Evolutionary conservation across 2,329 filamentous ascomycete genomes (phyloP), one percentile per base, ranked within the genome.

Genomic region (Basipetospora chlamydospora): DNA sequence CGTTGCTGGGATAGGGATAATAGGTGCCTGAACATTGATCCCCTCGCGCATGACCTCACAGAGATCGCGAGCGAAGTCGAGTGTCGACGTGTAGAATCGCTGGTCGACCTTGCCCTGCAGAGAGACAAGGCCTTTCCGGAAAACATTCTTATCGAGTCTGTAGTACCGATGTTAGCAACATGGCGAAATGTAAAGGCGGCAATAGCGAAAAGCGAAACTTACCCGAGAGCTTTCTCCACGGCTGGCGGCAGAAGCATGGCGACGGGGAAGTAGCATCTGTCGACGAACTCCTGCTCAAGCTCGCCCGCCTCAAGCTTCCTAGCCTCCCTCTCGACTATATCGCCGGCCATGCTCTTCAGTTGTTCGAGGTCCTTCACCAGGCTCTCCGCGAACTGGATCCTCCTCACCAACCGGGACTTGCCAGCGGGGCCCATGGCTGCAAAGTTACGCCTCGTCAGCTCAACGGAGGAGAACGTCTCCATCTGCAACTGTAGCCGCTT

Each of bases 391-490:
- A 98, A 98, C 43, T 88, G 82, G 46, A 96, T 87, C 30, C 90
- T 77, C 40, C 86, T 71, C 35, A 79, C 67, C 21, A 98, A 66
- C 33, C 85, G 73, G 18, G 80, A 71, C 48, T 79, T 77, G 38
- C 90, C 90, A 32, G 76, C 77, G 28, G 81, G 77, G 6, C 90
- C 90, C 84, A 96, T 94, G 26, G 81, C 80, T n/a, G 81, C 81
- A 57, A 95, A 98, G 56, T 96, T 88, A 41, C 90, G 80, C 36
- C 90, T 73, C 2, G 90, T 95, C 45, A 98, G 78, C 58, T 98
- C 90, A 80, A 95, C 94, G 0, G 86, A 94, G 6, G 88, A 88
- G 56, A 96, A 98, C 0, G 85, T 84, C 56, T 96, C 88, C 69
- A 95, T 81, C 55, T 95, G 87, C 39, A 96, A 62, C 54, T 98